These are phyloP conservation scores for Pestalotiopsis fici DNA, from an alignment of 2,329 filamentous ascomycete genomes.

Conservation along the genomic window DNA sequence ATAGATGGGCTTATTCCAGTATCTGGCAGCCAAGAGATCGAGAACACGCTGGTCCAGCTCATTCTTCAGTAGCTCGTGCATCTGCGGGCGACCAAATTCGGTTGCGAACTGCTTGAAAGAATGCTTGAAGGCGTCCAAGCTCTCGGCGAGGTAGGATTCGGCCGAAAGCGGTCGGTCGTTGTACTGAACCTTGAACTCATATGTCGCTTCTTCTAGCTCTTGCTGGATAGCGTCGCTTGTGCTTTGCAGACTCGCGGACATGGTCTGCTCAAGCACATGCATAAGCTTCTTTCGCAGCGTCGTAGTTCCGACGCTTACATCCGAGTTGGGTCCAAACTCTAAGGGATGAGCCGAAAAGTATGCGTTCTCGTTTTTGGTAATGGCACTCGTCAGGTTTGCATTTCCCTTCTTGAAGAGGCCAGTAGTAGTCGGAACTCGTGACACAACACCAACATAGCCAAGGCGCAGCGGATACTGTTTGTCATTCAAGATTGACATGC, in stretches of 20 bases:
- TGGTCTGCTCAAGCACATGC: constrained; percentile 94
- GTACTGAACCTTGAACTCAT: constrained; percentile 99
- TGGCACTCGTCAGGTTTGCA: constrained; percentile 76
- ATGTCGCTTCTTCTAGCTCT: constrained; percentile 93
- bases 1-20: constrained; percentile 96
- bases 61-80: constrained; percentile 84
- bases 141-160: constrained; percentile 95
- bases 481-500: constrained; percentile 77
- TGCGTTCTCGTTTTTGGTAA: constrained; percentile 83
- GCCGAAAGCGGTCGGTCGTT: constrained; percentile 94
- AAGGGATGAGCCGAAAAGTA: constrained; percentile 84
- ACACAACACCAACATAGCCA: constrained; percentile 94
- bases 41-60: constrained; percentile 94
- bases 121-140: constrained; percentile 94
- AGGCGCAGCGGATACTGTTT: constrained; percentile 93
- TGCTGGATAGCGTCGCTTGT: constrained; percentile 92
- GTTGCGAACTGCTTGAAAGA: constrained; percentile 94
- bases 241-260: constrained; percentile 87
- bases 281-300: constrained; percentile 94
- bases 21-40: constrained; percentile 87
- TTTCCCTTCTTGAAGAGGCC: constrained; percentile 83
- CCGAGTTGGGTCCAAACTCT: constrained; percentile 74
- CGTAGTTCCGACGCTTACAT: constrained; percentile 78
- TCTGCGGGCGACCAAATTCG: constrained; percentile 84
- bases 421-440: constrained; percentile 68